Conservation (phyloP, 2,329 filamentous ascomycete species). For the Sporothrix globosa region DNA sequence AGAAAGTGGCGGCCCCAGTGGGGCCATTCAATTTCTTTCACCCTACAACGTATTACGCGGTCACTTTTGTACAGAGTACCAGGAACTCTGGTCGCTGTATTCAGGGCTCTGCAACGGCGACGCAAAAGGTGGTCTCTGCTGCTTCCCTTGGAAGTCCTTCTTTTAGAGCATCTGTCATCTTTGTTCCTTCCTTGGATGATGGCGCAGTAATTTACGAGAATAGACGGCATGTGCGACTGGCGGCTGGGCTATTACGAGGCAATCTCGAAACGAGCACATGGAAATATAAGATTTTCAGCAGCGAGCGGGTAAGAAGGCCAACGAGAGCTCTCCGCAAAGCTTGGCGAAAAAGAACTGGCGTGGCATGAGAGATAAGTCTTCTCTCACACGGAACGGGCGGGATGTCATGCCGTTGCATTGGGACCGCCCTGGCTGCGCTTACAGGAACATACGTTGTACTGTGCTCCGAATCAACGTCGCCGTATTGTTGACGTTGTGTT, state of each 20-base stretch:
- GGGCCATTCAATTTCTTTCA: slow-evolving; percentile 27
- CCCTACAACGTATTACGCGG: slow-evolving; percentile 27
- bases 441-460: not conserved
- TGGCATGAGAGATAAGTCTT: slow-evolving; percentile 16
- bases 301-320: slow-evolving; percentile 7
- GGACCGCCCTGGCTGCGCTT: slow-evolving; percentile 8
- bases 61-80: slow-evolving; percentile 15
- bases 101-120: not conserved
- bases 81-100: slow-evolving; percentile 7
- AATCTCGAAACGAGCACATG: not conserved
- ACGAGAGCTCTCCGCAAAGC: not conserved
- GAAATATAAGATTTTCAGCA: not conserved
- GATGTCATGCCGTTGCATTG: slow-evolving; percentile 16
- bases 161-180: not conserved
- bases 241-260: slow-evolving; percentile 1
- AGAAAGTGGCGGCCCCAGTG: slow-evolving; percentile 26
- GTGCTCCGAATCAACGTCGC: not conserved
- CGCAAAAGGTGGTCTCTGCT: not conserved
- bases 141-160: not conserved
- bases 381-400: slow-evolving; percentile 21
- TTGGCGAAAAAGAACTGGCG: slow-evolving; percentile 4
- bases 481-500: not conserved
- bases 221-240: slow-evolving; percentile 4
- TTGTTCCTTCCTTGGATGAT: slow-evolving; percentile 8
- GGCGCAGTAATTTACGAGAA: not conserved